These are phyloP conservation scores for Pholiota molesta DNA, from an alignment of 768 basidiomycete species.

Conservation along the genomic window DNA sequence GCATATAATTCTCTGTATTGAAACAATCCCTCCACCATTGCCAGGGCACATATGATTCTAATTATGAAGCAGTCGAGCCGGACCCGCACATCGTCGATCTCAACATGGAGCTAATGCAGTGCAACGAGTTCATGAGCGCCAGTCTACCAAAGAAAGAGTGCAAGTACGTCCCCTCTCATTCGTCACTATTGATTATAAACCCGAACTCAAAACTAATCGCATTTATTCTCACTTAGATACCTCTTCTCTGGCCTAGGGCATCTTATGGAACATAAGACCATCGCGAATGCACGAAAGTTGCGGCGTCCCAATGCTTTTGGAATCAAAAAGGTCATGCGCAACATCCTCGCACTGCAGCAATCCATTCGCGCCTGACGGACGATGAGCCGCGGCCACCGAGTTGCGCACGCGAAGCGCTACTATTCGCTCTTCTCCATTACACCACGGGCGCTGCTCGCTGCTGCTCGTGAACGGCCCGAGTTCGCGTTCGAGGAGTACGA, in stretches of 20 bases:
- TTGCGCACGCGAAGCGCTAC: constrained; percentile 75
- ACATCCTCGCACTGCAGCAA: constrained; percentile 91
- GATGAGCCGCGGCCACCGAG: constrained; percentile 63
- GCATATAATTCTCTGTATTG: not conserved
- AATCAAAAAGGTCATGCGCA: constrained; percentile 84
- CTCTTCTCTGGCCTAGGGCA: constrained; percentile 84
- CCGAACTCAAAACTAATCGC: constrained; percentile 13
- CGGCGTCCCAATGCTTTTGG: constrained; percentile 73
- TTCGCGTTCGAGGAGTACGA: constrained; percentile 95
- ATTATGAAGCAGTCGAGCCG: constrained; percentile 86
- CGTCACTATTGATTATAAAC: no score
- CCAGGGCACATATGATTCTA: constrained; percentile 84
- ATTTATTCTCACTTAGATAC: constrained; percentile 53
- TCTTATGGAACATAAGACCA: constrained; percentile 83
- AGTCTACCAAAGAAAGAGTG: constrained; percentile 68
- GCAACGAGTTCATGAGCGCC: constrained; percentile 68
- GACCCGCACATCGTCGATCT: constrained; percentile 89
- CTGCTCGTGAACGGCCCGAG: constrained; percentile 58
- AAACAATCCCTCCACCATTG: constrained; percentile 3
- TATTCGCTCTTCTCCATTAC: constrained; percentile 77
- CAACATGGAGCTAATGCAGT: constrained; percentile 76
- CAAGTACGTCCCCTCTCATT: constrained; percentile 50
- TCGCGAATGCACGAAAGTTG: constrained; percentile 73
- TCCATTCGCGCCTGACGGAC: constrained; percentile 78
- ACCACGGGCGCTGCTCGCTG: constrained; percentile 82